phyloP scores from a whole-genome alignment of 495 filamentous ascomycete species.

The Penicillium paradoxum region DNA sequence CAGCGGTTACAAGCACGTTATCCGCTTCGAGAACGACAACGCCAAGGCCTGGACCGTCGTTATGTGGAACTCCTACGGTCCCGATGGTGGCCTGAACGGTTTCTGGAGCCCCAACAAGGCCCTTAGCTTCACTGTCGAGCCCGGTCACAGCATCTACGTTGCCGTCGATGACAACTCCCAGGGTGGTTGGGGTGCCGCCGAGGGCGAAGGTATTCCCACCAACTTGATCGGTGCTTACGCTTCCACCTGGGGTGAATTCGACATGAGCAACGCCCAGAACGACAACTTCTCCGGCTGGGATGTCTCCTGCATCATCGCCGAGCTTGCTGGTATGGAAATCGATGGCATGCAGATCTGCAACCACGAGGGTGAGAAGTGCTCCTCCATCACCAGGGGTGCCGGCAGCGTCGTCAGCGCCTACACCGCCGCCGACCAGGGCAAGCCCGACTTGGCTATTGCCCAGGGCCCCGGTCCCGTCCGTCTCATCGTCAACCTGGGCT shows the following conservation, averaged over 20 bases:
- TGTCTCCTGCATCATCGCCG: conserved; percentile 47
- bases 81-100: conserved; percentile 32
- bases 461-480: conserved; percentile 23
- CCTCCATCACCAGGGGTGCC: conserved; percentile 27
- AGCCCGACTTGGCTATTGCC: conserved; percentile 14
- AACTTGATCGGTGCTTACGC: conserved; percentile 32
- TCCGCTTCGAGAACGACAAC: conserved; percentile 40
- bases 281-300: conserved; percentile 48
- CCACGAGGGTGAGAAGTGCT: conserved; percentile 30
- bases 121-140: conserved; percentile 36
- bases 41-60: conserved; percentile 36
- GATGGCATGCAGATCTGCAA: conserved; percentile 43
- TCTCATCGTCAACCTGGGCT: conserved; percentile 35
- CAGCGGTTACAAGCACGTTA: conserved; percentile 42
- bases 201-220: conserved; percentile 27
- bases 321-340: conserved; percentile 25
- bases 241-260: conserved; percentile 52
- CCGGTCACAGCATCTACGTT: conserved; percentile 39
- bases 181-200: conserved; percentile 36
- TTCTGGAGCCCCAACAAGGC: conserved; percentile 39
- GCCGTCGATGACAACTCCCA: conserved; percentile 45
- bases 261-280: conserved; percentile 48
- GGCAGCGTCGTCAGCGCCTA: conserved; percentile 33
- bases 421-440: conserved; percentile 24
- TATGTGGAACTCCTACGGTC: conserved; percentile 52